Conservation (phyloP, 257 asterid species). For the Primulina huaijiensis region DNA sequence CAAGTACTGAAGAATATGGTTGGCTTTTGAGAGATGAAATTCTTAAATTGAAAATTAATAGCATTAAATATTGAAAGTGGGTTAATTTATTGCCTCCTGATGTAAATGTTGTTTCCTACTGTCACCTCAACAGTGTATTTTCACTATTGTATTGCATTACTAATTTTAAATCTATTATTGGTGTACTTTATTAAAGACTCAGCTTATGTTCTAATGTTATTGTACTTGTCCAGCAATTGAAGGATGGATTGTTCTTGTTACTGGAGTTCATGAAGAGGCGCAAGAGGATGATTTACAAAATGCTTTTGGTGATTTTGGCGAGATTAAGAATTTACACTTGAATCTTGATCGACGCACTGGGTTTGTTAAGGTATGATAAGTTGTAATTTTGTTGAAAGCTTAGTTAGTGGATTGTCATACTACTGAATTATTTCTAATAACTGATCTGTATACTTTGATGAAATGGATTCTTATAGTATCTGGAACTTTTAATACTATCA, state of each 20-base stretch:
- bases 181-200: neutral
- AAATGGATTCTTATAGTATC: neutral
- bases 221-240: slow-evolving; percentile 72
- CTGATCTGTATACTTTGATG: neutral
- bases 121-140: neutral
- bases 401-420: neutral
- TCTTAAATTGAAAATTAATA: neutral
- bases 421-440: neutral
- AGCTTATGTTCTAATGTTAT: slow-evolving; percentile 27
- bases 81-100: neutral
- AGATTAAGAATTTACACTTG: slow-evolving; percentile 88
- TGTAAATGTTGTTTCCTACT: neutral
- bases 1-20: neutral
- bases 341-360: slow-evolving; percentile 99
- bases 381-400: neutral
- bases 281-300: slow-evolving; percentile 86
- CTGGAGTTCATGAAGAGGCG: slow-evolving; percentile 97
- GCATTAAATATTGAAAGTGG: neutral
- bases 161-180: too few species aligned
- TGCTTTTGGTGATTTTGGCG: slow-evolving; percentile 85
- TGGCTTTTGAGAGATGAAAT: neutral
- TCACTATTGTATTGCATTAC: neutral
- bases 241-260: slow-evolving; percentile 96
- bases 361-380: slow-evolving; percentile 74
- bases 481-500: neutral